Evolutionary conservation across 768 basidiomycete species (phyloP).

Genomic region (Botryobasidium botryosum): DNA sequence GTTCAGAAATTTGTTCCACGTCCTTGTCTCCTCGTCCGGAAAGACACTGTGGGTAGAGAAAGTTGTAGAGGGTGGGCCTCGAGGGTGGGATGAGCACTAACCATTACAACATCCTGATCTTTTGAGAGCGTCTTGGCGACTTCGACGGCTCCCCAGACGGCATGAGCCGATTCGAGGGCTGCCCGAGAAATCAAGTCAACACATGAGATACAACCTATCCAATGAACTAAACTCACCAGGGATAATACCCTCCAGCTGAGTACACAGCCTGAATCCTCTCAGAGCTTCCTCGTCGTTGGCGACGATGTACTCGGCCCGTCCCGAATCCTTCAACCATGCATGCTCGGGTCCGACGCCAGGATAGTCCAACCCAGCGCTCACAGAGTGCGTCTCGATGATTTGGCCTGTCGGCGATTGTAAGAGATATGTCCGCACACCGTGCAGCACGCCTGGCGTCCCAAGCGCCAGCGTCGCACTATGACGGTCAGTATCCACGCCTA

Average conservation of each 20-base stretch:
- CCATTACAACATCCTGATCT: slow-evolving; percentile 78
- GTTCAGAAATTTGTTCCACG: slow-evolving; percentile 87
- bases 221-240: slow-evolving; percentile 36
- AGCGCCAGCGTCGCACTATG: slow-evolving; percentile 90
- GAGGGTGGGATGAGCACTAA: slow-evolving; percentile 27
- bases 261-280: slow-evolving; percentile 79
- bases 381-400: slow-evolving; percentile 92
- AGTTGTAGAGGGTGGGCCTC: background rate
- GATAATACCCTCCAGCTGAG: slow-evolving; percentile 92
- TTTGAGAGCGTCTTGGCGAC: slow-evolving; percentile 72
- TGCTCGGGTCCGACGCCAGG: slow-evolving; percentile 98
- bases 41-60: slow-evolving; percentile 40
- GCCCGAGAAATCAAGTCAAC: background rate
- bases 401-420: slow-evolving; percentile 80
- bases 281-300: slow-evolving; percentile 92
- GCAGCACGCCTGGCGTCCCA: slow-evolving; percentile 86
- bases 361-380: slow-evolving; percentile 92
- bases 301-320: slow-evolving; percentile 80
- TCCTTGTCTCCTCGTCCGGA: slow-evolving; percentile 97
- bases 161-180: slow-evolving; percentile 94
- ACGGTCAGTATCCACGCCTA: slow-evolving; percentile 63
- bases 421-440: slow-evolving; percentile 91
- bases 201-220: background rate
- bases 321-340: slow-evolving; percentile 89
- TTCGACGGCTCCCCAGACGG: slow-evolving; percentile 81